Evolutionary conservation across 768 basidiomycete species (phyloP), one percentile per base, ranked within the genome.

Genomic region (Hirschioporus abietinus): DNA sequence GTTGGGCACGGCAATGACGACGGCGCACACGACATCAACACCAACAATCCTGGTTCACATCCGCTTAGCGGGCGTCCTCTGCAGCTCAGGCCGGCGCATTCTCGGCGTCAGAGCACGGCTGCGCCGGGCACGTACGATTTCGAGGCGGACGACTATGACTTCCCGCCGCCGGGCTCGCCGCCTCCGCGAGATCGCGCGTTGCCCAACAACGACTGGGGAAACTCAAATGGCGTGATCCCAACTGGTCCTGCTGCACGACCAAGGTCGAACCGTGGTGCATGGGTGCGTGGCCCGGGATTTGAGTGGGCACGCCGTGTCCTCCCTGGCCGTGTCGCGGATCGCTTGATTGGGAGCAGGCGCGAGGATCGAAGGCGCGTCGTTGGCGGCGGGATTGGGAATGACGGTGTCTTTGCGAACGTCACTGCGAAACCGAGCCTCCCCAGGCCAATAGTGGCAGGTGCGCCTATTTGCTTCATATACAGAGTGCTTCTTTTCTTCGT

Each of bases 361-460:
- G 65, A 69, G 75, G 42, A 52, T 2, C 12, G 42, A 69, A 72
- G 74, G 52, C 78, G 80, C 18, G 77, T 76, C 24, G 74, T 91
- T 6, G 91, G 91, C 30, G 86, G 87, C 36, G 92, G 91, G 8
- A 81, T 81, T 12, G 78, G 82, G 63, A 95, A 95, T 70, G 95
- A 96, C 67, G 96, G 96, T 20, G 96, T 99, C 24, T 99, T 98
- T 76, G 91, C 88, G 35, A 99, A 98, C 75, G 87, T 99, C n/a
- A 88, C 88, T 57, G 96, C 96, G 18, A 96, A 97, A 72, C 90
- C 90, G 1, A 80, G 86, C 58, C 73, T 78, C 20, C 90, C 90
- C 24, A 72, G 82, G 27, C 80, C 60, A 2, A 25, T 61, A 18
- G 60, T 61, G 60, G 60, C 3, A 61, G 24, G 60, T 61, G 15